Evolutionary conservation across 257 asterid species (phyloP).

Genomic region (Henckelia pumila): DNA sequence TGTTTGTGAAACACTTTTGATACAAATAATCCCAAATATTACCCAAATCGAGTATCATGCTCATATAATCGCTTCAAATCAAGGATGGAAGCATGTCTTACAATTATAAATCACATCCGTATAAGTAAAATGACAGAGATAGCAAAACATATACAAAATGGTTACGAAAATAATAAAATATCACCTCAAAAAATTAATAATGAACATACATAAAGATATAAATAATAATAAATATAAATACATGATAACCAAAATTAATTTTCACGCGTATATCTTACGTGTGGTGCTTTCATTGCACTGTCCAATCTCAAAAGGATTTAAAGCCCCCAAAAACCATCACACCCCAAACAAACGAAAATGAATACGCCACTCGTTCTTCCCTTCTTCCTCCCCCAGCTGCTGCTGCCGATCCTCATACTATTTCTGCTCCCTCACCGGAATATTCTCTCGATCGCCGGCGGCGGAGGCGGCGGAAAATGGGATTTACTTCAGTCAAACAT

Average conservation of each 20-base stretch:
- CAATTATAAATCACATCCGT: too few relatives aligned
- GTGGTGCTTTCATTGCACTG: constrained; percentile 3
- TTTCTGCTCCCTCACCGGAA: neutral
- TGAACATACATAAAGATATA: too few relatives aligned
- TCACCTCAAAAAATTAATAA: too few relatives aligned
- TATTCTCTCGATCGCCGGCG: constrained; percentile 16
- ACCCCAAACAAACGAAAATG: neutral
- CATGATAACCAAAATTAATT: too few relatives aligned
- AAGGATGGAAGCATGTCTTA: neutral
- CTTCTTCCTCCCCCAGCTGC: constrained; percentile 7
- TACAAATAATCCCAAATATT: too few relatives aligned
- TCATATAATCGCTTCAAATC: too few relatives aligned
- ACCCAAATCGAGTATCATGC: too few relatives aligned
- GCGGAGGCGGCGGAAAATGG: constrained; percentile 53
- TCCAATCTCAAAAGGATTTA: neutral
- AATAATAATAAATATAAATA: too few relatives aligned
- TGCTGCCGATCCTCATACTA: neutral
- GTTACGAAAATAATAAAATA: neutral
- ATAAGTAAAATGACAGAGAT: too few relatives aligned
- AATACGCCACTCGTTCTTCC: constrained; percentile 8
- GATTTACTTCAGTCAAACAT: constrained; percentile 35
- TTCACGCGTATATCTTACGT: constrained; percentile 18
- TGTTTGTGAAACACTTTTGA: too few relatives aligned
- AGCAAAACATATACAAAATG: neutral
- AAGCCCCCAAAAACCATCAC: neutral